These are phyloP conservation scores for Kalmusia sp. DNA, from an alignment of 2,329 filamentous ascomycete species.

Conservation along the genomic window DNA sequence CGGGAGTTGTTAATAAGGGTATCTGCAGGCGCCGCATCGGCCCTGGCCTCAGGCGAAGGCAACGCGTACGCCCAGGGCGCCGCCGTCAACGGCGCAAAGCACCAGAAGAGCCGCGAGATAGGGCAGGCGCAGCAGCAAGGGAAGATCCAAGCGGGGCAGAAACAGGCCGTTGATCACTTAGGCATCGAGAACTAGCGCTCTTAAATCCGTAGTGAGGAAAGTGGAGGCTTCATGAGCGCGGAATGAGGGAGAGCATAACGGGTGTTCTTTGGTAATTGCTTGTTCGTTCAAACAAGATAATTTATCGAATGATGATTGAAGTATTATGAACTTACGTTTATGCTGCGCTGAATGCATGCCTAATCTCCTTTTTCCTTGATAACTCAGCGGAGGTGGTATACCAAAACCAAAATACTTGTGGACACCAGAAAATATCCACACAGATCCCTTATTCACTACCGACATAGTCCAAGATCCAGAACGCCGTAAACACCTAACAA, in stretches of 20 bases:
- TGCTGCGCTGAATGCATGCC: too few relatives aligned
- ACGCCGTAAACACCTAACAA: too few relatives aligned
- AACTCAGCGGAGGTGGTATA: too few relatives aligned
- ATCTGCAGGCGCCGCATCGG: slow-evolving; percentile 26
- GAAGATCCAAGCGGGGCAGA: slow-evolving; percentile 12
- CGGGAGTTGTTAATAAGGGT: background rate
- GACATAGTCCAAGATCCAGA: too few relatives aligned
- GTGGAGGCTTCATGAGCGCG: background rate
- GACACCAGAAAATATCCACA: too few relatives aligned
- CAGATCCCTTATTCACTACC: too few relatives aligned
- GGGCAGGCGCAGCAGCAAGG: slow-evolving; percentile 20
- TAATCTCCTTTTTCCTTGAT: too few relatives aligned
- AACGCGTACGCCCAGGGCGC: slow-evolving; percentile 28
- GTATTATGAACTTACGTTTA: too few relatives aligned
- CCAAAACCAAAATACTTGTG: background rate
- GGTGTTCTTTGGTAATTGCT: too few relatives aligned
- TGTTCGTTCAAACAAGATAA: too few relatives aligned
- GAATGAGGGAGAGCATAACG: background rate
- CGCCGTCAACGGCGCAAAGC: slow-evolving; percentile 20
- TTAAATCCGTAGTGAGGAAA: background rate
- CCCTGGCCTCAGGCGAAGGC: slow-evolving; percentile 25
- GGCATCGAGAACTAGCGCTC: slow-evolving; percentile 35
- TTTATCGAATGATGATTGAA: too few relatives aligned
- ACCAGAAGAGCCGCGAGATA: slow-evolving; percentile 20
- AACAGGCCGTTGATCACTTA: slow-evolving; percentile 42